A percentile compares a stretch with the other conserved stretches of the same genome.
These are phyloP conservation scores for Aphanomyces stellatus DNA, from an alignment of 352 stramenopile species.

Conservation along the genomic window DNA sequence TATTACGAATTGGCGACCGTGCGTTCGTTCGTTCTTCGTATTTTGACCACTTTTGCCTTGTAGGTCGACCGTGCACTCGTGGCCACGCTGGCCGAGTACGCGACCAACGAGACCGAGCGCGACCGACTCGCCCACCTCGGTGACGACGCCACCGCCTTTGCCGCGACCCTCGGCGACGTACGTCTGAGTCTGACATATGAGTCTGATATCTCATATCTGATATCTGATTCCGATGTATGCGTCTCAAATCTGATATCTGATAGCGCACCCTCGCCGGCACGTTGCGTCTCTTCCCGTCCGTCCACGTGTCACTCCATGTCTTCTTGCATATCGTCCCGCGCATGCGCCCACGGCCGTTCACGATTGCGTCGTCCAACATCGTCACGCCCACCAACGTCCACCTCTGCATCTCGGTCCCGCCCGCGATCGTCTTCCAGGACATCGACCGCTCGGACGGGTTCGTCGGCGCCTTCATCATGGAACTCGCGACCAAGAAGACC, in stretches of 20 bases:
- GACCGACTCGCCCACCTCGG: neutral
- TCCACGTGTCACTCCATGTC: conserved; percentile 61
- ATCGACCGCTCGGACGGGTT: neutral
- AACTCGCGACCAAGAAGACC: conserved; percentile 6
- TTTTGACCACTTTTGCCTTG: neutral
- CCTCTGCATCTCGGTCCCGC: conserved; percentile 93
- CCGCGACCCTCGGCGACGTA: neutral
- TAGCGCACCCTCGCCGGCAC: conserved; percentile 69
- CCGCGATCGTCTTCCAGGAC: conserved; percentile 33
- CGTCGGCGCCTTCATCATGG: neutral
- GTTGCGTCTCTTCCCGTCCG: conserved; percentile 64
- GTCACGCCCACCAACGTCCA: conserved; percentile 89
- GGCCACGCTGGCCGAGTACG: neutral
- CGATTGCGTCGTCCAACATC: conserved; percentile 93
- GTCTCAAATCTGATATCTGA: neutral
- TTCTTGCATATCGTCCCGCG: conserved; percentile 90
- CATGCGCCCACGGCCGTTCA: conserved; percentile 95
- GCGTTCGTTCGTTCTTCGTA: neutral
- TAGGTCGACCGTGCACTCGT: neutral
- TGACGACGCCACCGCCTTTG: neutral
- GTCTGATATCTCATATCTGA: neutral
- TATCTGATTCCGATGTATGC: neutral
- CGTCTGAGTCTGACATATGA: neutral
- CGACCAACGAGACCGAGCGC: neutral
- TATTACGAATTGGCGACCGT: conserved; percentile 13